Evolutionary conservation across 116 monocot species (phyloP), one percentile per base, ranked within the genome.

Genomic region (Cymodocea nodosa): DNA sequence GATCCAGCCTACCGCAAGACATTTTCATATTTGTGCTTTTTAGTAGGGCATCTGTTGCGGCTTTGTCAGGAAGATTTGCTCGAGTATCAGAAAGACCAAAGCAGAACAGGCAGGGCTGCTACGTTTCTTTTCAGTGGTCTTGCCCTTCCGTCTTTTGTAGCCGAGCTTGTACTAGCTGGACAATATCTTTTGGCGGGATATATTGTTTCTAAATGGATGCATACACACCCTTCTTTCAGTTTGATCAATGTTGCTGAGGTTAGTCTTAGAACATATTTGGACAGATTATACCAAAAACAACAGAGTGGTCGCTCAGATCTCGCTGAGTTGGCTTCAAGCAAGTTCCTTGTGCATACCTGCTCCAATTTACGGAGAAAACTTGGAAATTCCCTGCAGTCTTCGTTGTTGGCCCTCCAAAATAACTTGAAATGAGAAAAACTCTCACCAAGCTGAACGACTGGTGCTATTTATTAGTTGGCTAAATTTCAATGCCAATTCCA

Each of bases 191-290:
- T 95, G 63, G 90, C 95, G 23, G 87, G 87, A 23, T 77, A 76
- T 70, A 75, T 90, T 44, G 76, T 87, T 15, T 85, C 87, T 9
- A 74, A 65, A 75, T 90, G 84, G 90, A 95, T 85, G 87, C 83
- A 81, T 65, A 83, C 79, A 0, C 90, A 79, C 48, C 13, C 74
- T 57, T 81, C 83, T 0, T 74, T 95, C 7, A 77, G 83, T 39
- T 60, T 87, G 30, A 56, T 95, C 15, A 83, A 90, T 76, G 62
- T 85, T 15, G 70, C 68, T 35, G 81, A 83, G 56, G 71, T 77
- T 20, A 81, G 74, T 59, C 85, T 95, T 22, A 76, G 65, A 70
- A 81, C 57, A 58, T 95, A 83, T 68, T 75, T 95, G 73, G 81
- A 87, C 59, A 73, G 59, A 14, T 73, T 83, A 25, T 18, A 50